Evolutionary conservation across 73 alveolate genomes (phyloP), one percentile per base, ranked within the genome.

Genomic region (Stentor roeselii): DNA sequence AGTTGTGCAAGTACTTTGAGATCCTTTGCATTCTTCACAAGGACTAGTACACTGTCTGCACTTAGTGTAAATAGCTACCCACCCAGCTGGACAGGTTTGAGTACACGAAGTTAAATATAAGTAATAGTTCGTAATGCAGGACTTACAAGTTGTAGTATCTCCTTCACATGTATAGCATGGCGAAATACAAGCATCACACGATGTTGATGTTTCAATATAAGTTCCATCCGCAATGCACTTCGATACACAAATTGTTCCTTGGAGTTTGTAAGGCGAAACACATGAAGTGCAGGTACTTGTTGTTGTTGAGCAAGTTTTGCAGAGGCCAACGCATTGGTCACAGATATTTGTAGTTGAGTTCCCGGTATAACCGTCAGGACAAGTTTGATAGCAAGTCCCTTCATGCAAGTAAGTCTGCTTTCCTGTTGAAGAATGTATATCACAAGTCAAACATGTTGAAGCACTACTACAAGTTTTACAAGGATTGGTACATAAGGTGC

Each of bases 401-500:
- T 34, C 41, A 15, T 15, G 3, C 34, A 21, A 21, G 37, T 67
- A 67, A 67, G 37, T 21, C 11, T 21, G 37, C 3, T 27, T 36
- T 21, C 80, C 11, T 67, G n/a, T 67, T 30, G 41, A 27, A 67
- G 80, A 30, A 32, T 40, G 21, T 1, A 32, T 34, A 1, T n/a
- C 80, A 2, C 80, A 67, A 30, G 80, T 67, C 34, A 11, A 14
- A 40, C 80, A 67, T n/a, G 80, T 34, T 21, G 80, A 30, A 67
- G 80, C 0, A 40, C 80, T 67, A 27, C 42, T 21, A 2, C 80
- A 67, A 30, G 80, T 67, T 21, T 21, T 32, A 34, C 80, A 67
- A 27, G 80, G 80, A 2, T 67, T 67, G 15, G n/a, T 32, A 2
- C 80, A 67, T n/a, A 2, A 0, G 34, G 21, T 30, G 80, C 80